Percentiles rank a stretch among this genome's conserved stretches.
Evolutionary conservation across 139 green algal species (phyloP).

Genomic region (Coelastrella sp.): DNA sequence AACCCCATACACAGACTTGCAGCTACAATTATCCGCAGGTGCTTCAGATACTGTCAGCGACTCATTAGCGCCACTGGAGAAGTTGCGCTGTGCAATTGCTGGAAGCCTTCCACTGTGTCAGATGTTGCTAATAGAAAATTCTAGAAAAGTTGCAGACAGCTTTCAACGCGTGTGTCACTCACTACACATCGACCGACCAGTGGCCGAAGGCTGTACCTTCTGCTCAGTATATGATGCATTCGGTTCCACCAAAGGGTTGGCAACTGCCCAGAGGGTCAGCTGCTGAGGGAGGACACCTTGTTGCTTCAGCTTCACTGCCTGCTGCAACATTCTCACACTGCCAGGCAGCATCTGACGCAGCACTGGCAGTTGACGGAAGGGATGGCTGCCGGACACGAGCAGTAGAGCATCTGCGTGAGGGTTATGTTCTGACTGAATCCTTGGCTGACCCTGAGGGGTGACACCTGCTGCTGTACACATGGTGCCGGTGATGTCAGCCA

Average conservation of each 20-base stretch:
- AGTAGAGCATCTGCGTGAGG: conserved; percentile 69
- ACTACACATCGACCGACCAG: too few species aligned
- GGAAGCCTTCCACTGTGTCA: too few species aligned
- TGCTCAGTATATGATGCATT: conserved; percentile 50
- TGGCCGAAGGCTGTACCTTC: too few species aligned
- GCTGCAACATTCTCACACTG: conserved; percentile 25
- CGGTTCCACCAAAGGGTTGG: conserved; percentile 73
- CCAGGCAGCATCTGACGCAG: conserved; percentile 26
- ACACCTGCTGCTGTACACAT: conserved; percentile 44
- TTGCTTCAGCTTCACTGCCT: background rate
- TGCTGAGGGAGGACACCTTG: conserved; percentile 50
- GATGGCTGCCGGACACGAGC: conserved; percentile 80
- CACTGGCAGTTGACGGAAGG: conserved; percentile 55
- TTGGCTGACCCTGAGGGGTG: background rate
- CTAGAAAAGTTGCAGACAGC: too few species aligned
- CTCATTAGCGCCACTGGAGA: too few species aligned
- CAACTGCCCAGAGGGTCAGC: conserved; percentile 77
- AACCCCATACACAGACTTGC: too few species aligned
- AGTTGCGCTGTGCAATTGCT: too few species aligned
- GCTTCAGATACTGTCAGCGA: too few species aligned
- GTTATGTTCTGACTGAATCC: background rate
- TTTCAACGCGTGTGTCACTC: too few species aligned
- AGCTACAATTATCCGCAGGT: too few species aligned
- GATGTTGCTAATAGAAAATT: too few species aligned
- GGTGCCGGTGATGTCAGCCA: conserved; percentile 42